Conservation (phyloP, 352 stramenopile species). For the Phytophthora chlamydospora region DNA sequence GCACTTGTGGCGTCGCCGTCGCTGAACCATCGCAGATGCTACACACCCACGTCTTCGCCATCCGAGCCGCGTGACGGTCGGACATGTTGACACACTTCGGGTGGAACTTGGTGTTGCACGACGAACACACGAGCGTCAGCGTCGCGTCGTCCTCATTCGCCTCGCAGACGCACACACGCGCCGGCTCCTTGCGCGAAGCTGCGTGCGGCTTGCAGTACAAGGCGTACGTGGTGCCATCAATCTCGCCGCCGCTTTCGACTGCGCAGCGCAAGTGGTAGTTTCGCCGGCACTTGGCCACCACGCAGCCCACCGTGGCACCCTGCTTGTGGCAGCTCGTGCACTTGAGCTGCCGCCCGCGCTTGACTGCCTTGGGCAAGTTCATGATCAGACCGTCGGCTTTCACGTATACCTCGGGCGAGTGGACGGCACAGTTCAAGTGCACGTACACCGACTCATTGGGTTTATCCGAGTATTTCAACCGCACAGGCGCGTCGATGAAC, state of each 20-base stretch:
- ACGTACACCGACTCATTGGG: slow-evolving; percentile 70
- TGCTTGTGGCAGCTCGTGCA: slow-evolving; percentile 71
- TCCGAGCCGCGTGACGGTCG: slow-evolving; percentile 60
- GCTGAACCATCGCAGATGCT: slow-evolving; percentile 36
- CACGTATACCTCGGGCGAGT: slow-evolving; percentile 85
- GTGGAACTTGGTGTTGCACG: slow-evolving; percentile 75
- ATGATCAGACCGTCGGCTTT: slow-evolving; percentile 84
- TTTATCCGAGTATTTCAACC: slow-evolving; percentile 78
- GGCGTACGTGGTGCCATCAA: slow-evolving; percentile 73
- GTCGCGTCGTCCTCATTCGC: slow-evolving; percentile 46
- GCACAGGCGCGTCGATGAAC: slow-evolving; percentile 80
- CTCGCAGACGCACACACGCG: slow-evolving; percentile 52
- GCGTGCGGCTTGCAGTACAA: slow-evolving; percentile 79
- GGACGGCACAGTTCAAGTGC: slow-evolving; percentile 84
- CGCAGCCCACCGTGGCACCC: slow-evolving; percentile 78
- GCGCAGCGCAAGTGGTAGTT: slow-evolving; percentile 86
- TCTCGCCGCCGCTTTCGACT: slow-evolving; percentile 72
- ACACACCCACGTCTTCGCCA: slow-evolving; percentile 54
- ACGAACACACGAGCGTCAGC: slow-evolving; percentile 65
- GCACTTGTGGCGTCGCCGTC: slow-evolving; percentile 16
- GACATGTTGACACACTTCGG: slow-evolving; percentile 86
- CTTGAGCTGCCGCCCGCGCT: slow-evolving; percentile 77
- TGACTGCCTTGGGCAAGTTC: slow-evolving; percentile 78
- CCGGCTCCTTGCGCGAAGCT: slow-evolving; percentile 41
- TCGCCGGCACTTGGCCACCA: slow-evolving; percentile 75